Base-by-base conservation (phyloP, 1,284 basidiomycete species). In the Boletus sp. region DNA sequence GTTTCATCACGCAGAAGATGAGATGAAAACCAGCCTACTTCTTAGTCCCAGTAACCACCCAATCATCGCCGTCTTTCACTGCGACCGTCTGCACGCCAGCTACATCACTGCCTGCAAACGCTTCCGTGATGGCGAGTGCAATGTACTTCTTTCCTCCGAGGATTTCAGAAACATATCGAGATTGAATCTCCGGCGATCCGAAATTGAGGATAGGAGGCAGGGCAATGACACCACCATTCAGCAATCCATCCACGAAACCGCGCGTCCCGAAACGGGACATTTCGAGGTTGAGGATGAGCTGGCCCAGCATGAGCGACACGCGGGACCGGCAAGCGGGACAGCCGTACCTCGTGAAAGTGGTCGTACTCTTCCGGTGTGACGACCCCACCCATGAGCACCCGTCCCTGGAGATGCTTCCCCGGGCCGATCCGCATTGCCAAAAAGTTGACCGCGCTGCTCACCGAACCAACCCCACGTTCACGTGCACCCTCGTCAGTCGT, bases 81-180 rank as follows among this genome's bases (percentile, higher is more conserved):
- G 95, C 95, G 2, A 82, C 87, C 6, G 92, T 95, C 65, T 88
- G 84, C 37, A 94, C 62, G 6, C 90, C 89, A 40, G 81, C 71
- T 2, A 97, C 94, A 61, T 97, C 94, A 45, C 88, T 91, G n/a
- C 94, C 95, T 8, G 94, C 95, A 61, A 91, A 93, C 2, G 85
- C 84, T 67, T 89, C 86, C 45, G 77, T 81, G 56, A 89, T 84
- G 3, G 86, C 86, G 27, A 89, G 70, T 4, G 82, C 82, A 44
- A 88, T 77, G 55, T 78, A 86, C 62, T 92, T 94, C 66, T 88
- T 89, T 16, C 92, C 95, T 2, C 76, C 73, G 17, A 99, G 66
- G 7, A 79, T 71, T 43, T 78, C 76, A 27, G 87, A 80, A 17
- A 93, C 75, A 96, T 77, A 62, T 80, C 77, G 47, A 80, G 75